Base-by-base conservation (phyloP, 352 stramenopile species). In the Phytophthora pluvialis region DNA sequence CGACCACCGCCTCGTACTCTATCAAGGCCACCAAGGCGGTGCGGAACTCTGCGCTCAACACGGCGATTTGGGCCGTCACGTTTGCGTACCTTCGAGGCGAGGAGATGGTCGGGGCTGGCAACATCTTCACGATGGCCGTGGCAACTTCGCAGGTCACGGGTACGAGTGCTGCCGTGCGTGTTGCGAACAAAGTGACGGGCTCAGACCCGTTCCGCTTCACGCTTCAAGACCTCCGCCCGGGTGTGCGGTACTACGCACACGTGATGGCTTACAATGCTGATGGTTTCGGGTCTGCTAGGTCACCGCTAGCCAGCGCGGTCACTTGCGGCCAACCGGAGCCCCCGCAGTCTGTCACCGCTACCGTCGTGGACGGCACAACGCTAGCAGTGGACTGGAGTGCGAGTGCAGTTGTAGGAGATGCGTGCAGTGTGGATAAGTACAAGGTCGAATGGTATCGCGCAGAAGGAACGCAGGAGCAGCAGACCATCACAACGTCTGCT, bases 11-110 rank as follows among this genome's bases (percentile, higher is more conserved):
- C 2, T 86, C 97, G 7, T 96, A 96, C 62, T 91, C 89, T 11
- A 89, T 93, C 44, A 93, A 95, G 31, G 84, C 93, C 5, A 78
- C 69, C 3, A 90, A 90, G 16, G 48, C 55, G 1, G 67, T 71
- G 49, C 52, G 78, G 1, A 82, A 73, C 35, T 28, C 71, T 28
- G 47, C 32, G 3, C 44, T 92, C n/a, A 87, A 92, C 25, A 89
- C 78, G 3, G 83, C 82, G 0, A 75, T 91, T 25, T 99, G 95
- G 95, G 93, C 90, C 25, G 86, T 99, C 5, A 98, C 93, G 9
- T 98, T 99, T 53, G 97, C 94, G 0, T 94, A 98, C 38, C 70
- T 98, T 21, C 75, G 80, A 29, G 89, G 97, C n/a, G 93, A 98
- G 70, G 89, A 97, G 59, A 81, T 96, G 53, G 87, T 98, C 29